Conservation (phyloP, 768 basidiomycete genomes). For the Myochromella boudieri region DNA sequence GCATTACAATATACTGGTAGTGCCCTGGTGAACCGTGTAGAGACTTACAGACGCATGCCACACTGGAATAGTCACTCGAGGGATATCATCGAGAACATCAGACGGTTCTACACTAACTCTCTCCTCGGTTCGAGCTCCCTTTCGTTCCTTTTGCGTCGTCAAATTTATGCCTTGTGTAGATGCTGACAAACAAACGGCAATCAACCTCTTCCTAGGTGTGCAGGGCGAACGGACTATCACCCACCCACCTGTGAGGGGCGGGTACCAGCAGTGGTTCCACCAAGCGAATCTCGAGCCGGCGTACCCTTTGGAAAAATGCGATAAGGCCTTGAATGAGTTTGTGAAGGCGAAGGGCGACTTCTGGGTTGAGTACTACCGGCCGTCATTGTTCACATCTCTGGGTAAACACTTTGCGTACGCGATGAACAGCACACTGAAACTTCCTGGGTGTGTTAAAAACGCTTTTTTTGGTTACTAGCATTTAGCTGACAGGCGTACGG, state of each 20-base stretch:
- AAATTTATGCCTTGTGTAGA: constrained; percentile 44
- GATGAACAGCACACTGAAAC: constrained; percentile 87
- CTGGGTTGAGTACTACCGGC: constrained; percentile 90
- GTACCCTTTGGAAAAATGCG: constrained; percentile 68
- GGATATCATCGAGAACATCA: constrained; percentile 93
- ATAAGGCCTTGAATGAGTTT: constrained; percentile 58
- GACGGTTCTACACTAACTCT: constrained; percentile 93
- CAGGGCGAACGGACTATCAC: constrained; percentile 52
- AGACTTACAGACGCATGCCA: constrained; percentile 92
- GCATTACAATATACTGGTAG: constrained; percentile 97
- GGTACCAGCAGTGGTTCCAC: constrained; percentile 86
- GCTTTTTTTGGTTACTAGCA: background rate
- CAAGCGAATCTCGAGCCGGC: constrained; percentile 65
- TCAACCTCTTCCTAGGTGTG: constrained; percentile 94
- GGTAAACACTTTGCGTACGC: constrained; percentile 89
- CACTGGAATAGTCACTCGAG: constrained; percentile 98
- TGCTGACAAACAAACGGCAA: constrained; percentile 95
- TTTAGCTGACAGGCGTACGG: background rate
- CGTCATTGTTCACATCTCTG: constrained; percentile 78
- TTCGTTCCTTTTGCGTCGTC: background rate
- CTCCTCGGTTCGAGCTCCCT: constrained; percentile 63
- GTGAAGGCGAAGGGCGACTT: constrained; percentile 66
- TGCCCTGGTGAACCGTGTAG: constrained; percentile 92
- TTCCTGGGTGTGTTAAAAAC: constrained; percentile 64
- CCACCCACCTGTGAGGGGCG: constrained; percentile 55